A percentile compares a stretch with the other conserved stretches of the same genome.
Conservation (phyloP, 257 asterid genomes). For the Marsdenia floribunda region DNA sequence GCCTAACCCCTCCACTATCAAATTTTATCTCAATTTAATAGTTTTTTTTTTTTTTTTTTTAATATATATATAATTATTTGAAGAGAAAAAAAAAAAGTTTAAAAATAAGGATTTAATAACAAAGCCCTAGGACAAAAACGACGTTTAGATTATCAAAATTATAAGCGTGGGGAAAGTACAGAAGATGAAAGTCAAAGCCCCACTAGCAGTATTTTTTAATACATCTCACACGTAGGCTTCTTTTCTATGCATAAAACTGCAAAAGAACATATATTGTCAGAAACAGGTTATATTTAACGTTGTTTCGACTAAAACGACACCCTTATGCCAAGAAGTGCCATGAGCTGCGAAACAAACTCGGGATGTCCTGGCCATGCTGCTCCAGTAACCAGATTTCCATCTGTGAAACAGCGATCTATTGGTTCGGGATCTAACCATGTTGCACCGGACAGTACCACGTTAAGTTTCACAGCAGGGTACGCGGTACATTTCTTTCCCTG, state of each 20-base stretch:
- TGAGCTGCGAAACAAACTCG: conserved; percentile 78
- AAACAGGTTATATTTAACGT: not conserved
- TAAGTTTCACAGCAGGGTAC: conserved; percentile 88
- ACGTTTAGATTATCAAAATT: not conserved
- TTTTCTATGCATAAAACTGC: too few relatives aligned
- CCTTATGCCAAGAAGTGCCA: conserved; percentile 62
- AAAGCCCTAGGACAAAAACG: not conserved
- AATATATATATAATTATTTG: too few relatives aligned
- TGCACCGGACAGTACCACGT: conserved; percentile 75
- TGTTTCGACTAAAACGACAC: conserved; percentile 30
- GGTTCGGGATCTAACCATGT: conserved; percentile 97
- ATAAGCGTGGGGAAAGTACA: not conserved
- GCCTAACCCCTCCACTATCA: too few relatives aligned
- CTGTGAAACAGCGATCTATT: conserved; percentile 81
- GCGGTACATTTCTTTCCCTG: conserved; percentile 94
- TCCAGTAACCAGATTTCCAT: conserved; percentile 89
- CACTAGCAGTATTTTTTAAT: not conserved
- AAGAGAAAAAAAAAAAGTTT: too few relatives aligned
- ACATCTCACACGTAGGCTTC: not conserved
- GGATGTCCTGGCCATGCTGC: conserved; percentile 99
- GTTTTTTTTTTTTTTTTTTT: too few relatives aligned
- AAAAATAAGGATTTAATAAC: not conserved
- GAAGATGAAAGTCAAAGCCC: not conserved
- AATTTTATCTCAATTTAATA: too few relatives aligned
- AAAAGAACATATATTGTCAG: not conserved